Base-by-base conservation (phyloP, 2,329 filamentous ascomycete species). In the Epichloe gansuensis region DNA sequence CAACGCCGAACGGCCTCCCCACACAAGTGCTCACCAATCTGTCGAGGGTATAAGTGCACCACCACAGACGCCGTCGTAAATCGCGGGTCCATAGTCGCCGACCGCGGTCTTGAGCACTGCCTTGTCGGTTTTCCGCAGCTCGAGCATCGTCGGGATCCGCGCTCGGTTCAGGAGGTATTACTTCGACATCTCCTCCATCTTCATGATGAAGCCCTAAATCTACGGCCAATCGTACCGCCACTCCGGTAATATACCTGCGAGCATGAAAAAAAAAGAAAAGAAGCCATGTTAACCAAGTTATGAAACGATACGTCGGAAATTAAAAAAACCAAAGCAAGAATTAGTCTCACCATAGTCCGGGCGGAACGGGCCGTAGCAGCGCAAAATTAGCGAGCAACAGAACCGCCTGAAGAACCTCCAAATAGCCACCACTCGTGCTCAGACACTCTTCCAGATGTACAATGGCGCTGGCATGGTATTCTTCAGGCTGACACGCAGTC, bases 21-120 rank as follows among this genome's bases (percentile, higher is more conserved):
- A 97, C 91, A 60, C 90, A 96, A 23, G 89, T 90, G 62, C 89
- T 93, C 49, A 97, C 91, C 5, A 97, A 81, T n/a, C 91, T 81
- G 67, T 97, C 91, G 51, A 97, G 81, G 5, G 88, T 91, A 68
- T 97, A 97, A 2, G 90, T 90, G 69, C 89, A 95, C 91, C 93
- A 97, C 89, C 90, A 97, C 13, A 97, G 74, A 35, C 91, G 80
- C 52, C 91, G 78, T 49, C 89, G 82, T 56, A 95, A 77, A 65
- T 97, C 93, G 50, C 91, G 82, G 40, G 89, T 77, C 77, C 89
- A 96, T 66, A 95, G 81, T 53, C 87, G 78, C 47, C 86, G 78
- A 74, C 66, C 84, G 67, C 72, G 86, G 75, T 67, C 74, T 61
- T 69, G 66, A 55, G 61, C 68, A 57, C 60, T 66, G 58, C 63